Evolutionary conservation across 1,284 basidiomycete genomes (phyloP).

Genomic region (Cutaneotrichosporon cavernicola): DNA sequence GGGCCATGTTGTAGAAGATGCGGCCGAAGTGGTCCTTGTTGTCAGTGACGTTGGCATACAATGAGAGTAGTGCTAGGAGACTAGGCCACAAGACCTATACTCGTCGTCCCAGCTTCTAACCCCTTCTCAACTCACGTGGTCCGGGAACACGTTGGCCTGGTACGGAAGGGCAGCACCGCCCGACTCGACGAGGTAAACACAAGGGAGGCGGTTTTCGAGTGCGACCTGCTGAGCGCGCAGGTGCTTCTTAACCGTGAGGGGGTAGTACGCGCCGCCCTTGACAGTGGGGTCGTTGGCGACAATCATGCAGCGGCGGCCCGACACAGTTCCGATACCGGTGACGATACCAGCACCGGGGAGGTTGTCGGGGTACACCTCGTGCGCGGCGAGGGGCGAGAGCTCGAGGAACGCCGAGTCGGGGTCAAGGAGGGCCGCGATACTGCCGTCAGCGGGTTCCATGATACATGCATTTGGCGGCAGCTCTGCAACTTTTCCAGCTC

Average conservation of each 20-base stretch:
- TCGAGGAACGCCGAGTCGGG: constrained; percentile 87
- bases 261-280: constrained; percentile 90
- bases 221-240: constrained; percentile 91
- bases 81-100: no score
- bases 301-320: constrained; percentile 80
- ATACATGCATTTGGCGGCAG: no score
- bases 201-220: constrained; percentile 81
- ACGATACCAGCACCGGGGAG: constrained; percentile 89
- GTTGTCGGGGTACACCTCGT: constrained; percentile 78
- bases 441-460: constrained; percentile 33
- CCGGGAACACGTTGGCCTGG: constrained; percentile 74
- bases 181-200: constrained; percentile 68
- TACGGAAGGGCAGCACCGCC: constrained; percentile 90
- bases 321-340: constrained; percentile 76
- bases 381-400: constrained; percentile 78
- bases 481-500: no score
- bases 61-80: no score
- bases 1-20: constrained; percentile 95
- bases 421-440: constrained; percentile 70
- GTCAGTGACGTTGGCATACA: constrained; percentile 7
- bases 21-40: constrained; percentile 79
- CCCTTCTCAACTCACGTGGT: constrained; percentile 29
- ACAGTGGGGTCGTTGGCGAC: constrained; percentile 93
- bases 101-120: background rate
- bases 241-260: constrained; percentile 93